These are phyloP conservation scores for Raffaelea deltoideospora DNA, from an alignment of 2,329 filamentous ascomycete species.

Conservation along the genomic window DNA sequence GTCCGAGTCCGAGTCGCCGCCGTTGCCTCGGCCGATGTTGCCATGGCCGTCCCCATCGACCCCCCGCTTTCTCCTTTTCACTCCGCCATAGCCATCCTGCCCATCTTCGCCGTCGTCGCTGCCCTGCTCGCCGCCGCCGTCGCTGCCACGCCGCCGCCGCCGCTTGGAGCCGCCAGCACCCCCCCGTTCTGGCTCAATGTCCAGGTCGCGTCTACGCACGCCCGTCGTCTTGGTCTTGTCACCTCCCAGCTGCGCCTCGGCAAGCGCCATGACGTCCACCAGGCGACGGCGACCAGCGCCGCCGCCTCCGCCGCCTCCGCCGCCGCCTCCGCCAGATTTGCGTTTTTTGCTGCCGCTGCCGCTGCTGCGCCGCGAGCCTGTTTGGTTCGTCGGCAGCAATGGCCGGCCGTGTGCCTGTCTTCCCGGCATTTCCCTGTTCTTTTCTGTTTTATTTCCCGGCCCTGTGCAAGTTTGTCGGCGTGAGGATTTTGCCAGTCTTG, in stretches of 20 bases:
- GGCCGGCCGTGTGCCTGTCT: conserved; percentile 43
- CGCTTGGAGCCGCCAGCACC: no score
- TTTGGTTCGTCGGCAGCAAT: conserved; percentile 20
- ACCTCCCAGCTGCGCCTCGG: conserved; percentile 35
- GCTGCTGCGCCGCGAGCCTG: conserved; percentile 2
- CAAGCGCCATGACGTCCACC: conserved; percentile 42
- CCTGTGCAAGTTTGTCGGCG: neutral
- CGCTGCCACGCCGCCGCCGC: conserved; percentile 28
- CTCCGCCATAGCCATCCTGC: conserved; percentile 39
- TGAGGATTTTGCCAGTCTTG: neutral
- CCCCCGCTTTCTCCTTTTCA: neutral
- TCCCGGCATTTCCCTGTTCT: conserved; percentile 32
- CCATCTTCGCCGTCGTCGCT: conserved; percentile 48
- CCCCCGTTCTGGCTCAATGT: conserved; percentile 29
- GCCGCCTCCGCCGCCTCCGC: conserved; percentile 10
- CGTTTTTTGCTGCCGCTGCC: conserved; percentile 27
- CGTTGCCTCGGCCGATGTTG: conserved; percentile 24
- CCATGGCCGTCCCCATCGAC: conserved; percentile 2
- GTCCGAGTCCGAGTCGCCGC: conserved; percentile 21
- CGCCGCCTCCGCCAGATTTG: no score
- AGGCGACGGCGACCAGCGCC: conserved; percentile 22
- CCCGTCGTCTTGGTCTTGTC: conserved; percentile 17
- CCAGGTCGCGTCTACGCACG: conserved; percentile 30
- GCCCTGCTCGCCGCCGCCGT: conserved; percentile 31
- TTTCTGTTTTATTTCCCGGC: neutral